Evolutionary conservation across 305 asterid genomes (phyloP).

Genomic region (Andrographis paniculata): DNA sequence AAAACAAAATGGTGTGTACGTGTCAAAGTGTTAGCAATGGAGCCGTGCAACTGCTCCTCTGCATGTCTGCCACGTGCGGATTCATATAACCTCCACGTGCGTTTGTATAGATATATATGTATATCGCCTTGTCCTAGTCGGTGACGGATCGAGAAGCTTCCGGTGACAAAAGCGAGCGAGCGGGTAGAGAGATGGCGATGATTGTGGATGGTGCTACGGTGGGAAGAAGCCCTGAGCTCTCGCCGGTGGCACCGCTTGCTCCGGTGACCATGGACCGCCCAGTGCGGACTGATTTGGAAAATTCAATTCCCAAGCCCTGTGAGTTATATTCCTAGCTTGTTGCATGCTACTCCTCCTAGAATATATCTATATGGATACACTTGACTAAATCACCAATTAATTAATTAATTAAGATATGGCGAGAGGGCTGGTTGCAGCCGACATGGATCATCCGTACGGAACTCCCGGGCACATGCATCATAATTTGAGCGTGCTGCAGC

Average conservation of each 20-base stretch:
- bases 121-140: too few species aligned
- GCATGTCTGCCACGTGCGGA: too few species aligned
- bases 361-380: too few species aligned
- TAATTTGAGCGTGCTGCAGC: conserved; percentile 73
- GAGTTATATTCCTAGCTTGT: too few species aligned
- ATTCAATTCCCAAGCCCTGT: conserved; percentile 75
- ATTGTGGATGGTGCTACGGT: conserved; percentile 11
- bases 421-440: conserved; percentile 71
- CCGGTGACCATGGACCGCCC: conserved; percentile 64
- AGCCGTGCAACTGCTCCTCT: too few species aligned
- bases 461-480: conserved; percentile 57
- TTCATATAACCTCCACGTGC: too few species aligned
- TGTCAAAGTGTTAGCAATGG: too few species aligned
- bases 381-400: too few species aligned
- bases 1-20: too few species aligned
- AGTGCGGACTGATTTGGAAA: conserved; percentile 61
- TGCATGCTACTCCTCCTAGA: too few species aligned
- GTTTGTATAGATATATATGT: too few species aligned
- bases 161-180: too few species aligned
- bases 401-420: conserved; percentile 47
- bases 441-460: conserved; percentile 72
- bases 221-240: conserved; percentile 34
- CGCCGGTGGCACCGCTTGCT: conserved; percentile 71
- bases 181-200: conserved; percentile 10
- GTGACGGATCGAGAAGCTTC: neutral